These are phyloP conservation scores for Prosopis cineraria DNA, from an alignment of 306 rosid genomes.

Conservation along the genomic window DNA sequence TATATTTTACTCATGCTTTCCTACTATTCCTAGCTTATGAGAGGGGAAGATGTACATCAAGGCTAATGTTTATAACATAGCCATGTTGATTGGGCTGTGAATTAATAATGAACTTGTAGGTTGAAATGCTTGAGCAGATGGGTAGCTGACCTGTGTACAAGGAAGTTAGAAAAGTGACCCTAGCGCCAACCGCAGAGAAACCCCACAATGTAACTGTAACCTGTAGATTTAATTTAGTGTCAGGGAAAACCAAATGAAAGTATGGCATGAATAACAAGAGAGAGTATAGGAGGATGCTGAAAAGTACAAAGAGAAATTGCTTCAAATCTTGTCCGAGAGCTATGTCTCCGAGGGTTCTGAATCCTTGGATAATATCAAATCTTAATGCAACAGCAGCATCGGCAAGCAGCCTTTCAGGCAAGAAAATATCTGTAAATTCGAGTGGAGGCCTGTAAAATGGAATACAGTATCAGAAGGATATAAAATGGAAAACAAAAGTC, in stretches of 20 bases:
- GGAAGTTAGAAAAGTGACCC: conserved; percentile 46
- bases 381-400: conserved; percentile 44
- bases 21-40: background rate
- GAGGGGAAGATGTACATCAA: background rate
- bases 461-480: conserved; percentile 1
- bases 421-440: conserved; percentile 35
- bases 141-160: conserved; percentile 53
- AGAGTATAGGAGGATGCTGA: conserved; percentile 29
- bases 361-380: conserved; percentile 30
- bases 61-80: background rate
- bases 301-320: conserved; percentile 49
- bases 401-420: conserved; percentile 44
- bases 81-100: background rate
- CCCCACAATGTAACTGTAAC: conserved; percentile 44
- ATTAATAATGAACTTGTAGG: background rate
- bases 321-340: conserved; percentile 49
- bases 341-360: conserved; percentile 40
- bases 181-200: conserved; percentile 46
- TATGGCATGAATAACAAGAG: background rate
- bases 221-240: conserved; percentile 44
- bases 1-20: background rate
- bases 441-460: conserved; percentile 45
- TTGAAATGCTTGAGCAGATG: conserved; percentile 6
- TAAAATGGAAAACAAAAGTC: background rate
- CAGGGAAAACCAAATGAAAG: conserved; percentile 32